phyloP scores from a whole-genome alignment of 2,329 filamentous ascomycete genomes.

The Fusarium ambrosium region DNA sequence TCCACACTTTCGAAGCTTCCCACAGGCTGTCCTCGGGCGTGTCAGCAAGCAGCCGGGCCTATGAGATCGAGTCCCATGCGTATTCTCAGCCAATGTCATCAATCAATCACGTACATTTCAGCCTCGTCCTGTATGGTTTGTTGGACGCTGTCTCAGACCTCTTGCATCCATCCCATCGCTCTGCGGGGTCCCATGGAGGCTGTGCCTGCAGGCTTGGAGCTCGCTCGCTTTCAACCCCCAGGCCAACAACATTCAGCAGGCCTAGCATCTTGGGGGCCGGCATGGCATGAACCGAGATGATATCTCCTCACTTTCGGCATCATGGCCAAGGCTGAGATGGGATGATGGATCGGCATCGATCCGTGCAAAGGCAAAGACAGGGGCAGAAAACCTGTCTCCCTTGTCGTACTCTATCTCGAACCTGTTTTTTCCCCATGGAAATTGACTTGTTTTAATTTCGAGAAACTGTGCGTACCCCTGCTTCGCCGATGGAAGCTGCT shows the following conservation, averaged over 20 bases:
- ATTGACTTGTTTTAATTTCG: constrained; percentile 7
- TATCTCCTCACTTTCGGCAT: neutral
- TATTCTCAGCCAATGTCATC: constrained; percentile 10
- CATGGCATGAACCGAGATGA: constrained; percentile 1
- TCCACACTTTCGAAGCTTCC: constrained; percentile 11
- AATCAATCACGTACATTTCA: constrained; percentile 15
- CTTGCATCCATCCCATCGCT: neutral
- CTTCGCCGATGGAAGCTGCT: constrained; percentile 10
- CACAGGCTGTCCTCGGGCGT: neutral
- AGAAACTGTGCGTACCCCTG: constrained; percentile 20
- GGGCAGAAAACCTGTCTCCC: neutral
- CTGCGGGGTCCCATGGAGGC: constrained; percentile 13
- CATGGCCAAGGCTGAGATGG: neutral
- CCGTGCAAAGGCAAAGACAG: neutral
- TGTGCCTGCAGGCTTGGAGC: constrained; percentile 21
- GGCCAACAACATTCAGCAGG: neutral
- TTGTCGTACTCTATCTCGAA: constrained; percentile 2
- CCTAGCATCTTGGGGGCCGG: neutral
- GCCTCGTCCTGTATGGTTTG: constrained; percentile 11
- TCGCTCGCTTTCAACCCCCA: constrained; percentile 4
- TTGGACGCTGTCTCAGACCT: constrained; percentile 5
- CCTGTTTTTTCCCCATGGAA: neutral
- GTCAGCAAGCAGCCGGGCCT: constrained; percentile 19
- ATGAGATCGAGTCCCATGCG: constrained; percentile 6
- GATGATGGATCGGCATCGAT: neutral